Conservation (phyloP, 139 green algal genomes). For the Trebouxia sp. region DNA sequence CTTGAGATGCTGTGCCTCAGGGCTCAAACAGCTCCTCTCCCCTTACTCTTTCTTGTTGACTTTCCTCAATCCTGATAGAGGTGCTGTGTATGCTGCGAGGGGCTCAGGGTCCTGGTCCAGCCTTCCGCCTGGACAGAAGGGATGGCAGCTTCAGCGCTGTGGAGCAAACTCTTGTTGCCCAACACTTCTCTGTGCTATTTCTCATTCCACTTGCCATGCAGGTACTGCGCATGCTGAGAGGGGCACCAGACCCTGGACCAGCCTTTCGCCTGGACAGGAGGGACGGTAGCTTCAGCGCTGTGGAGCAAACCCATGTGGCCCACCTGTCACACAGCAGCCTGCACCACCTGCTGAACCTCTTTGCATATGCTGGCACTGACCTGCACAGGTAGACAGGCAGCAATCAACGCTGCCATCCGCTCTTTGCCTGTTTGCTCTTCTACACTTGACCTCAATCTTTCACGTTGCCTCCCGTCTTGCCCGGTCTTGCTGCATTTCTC, state of each 20-base stretch:
- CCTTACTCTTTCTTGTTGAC: too few relatives aligned
- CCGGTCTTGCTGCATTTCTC: too few relatives aligned
- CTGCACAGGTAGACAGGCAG: conserved; percentile 19
- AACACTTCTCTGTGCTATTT: too few relatives aligned
- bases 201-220: background rate
- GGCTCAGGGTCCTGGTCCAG: too few relatives aligned
- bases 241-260: background rate
- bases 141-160: too few relatives aligned
- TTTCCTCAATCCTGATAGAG: too few relatives aligned
- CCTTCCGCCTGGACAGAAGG: too few relatives aligned
- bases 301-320: background rate
- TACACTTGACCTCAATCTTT: background rate
- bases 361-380: background rate
- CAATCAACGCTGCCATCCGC: too few relatives aligned
- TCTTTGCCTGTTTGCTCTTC: too few relatives aligned
- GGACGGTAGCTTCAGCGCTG: background rate
- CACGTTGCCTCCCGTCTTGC: background rate
- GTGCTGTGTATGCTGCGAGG: too few relatives aligned
- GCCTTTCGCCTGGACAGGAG: background rate
- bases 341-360: background rate
- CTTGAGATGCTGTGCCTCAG: too few relatives aligned
- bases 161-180: background rate
- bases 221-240: conserved; percentile 15
- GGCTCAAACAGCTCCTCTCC: too few relatives aligned
- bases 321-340: conserved; percentile 13